phyloP scores from a whole-genome alignment of 371 early-diverging fungal species.

The Lichtheimia hyalospora region DNA sequence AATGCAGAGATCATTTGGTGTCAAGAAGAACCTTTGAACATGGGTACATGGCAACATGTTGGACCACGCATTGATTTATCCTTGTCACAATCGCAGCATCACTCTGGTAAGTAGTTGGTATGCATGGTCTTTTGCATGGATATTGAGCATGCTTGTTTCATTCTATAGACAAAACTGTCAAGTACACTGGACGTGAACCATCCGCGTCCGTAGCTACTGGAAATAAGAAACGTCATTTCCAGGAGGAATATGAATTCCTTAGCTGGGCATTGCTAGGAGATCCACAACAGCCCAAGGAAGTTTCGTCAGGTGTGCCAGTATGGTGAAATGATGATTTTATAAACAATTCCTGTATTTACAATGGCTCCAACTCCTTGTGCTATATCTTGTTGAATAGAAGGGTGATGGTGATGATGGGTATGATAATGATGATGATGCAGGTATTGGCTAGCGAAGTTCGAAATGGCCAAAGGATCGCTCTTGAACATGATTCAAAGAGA shows the following conservation, averaged over 20 bases:
- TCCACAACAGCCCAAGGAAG: slow-evolving; percentile 61
- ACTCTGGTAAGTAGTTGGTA: slow-evolving; percentile 36
- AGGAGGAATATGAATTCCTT: slow-evolving; percentile 87
- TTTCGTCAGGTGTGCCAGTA: slow-evolving; percentile 71
- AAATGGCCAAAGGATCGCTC: slow-evolving; percentile 54
- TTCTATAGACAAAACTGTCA: slow-evolving; percentile 58
- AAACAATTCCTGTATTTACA: neutral
- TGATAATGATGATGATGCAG: neutral
- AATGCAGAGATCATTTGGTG: slow-evolving; percentile 89
- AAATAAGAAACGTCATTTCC: slow-evolving; percentile 94
- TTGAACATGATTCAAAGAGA: slow-evolving; percentile 68
- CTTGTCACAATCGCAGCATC: slow-evolving; percentile 68
- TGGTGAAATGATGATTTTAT: slow-evolving; percentile 38
- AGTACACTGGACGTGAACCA: slow-evolving; percentile 90
- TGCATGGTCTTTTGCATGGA: neutral
- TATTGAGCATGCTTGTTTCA: neutral
- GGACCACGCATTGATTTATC: slow-evolving; percentile 85
- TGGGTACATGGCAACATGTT: slow-evolving; percentile 90
- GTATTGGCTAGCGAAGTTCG: slow-evolving; percentile 58
- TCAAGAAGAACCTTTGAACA: slow-evolving; percentile 96
- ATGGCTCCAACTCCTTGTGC: too few relatives aligned
- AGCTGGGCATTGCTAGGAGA: slow-evolving; percentile 84
- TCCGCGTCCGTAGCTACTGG: slow-evolving; percentile 96
- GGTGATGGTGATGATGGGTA: neutral
- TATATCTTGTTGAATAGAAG: too few relatives aligned